Base-by-base conservation (phyloP, 2,329 filamentous ascomycete species). In the Spiromastix sp. region DNA sequence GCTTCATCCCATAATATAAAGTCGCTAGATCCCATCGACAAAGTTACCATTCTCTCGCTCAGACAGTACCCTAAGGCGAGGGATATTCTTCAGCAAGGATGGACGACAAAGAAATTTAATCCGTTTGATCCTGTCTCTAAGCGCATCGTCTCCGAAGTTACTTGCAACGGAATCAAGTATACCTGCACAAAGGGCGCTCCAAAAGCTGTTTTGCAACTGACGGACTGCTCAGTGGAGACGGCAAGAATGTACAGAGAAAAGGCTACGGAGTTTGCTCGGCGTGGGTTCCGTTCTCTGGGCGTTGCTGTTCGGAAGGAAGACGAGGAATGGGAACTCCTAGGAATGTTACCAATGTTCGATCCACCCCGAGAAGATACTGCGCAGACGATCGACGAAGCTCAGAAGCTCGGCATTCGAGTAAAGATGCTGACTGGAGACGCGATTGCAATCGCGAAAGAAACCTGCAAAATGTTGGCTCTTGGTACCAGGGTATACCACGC, bases 371-470 rank as follows among this genome's bases (percentile, higher is more conserved):
- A 93, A 68, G 85, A 93, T 56, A 93, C 86, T 49, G 84, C 79
- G 52, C 83, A 84, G 60, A 93, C 86, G 42, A 83, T 93, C 66
- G 81, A 83, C 60, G 85, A 93, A 64, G 85, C 85, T 54, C 89
- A 91, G 72, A 73, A 70, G 45, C 77, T 93, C 40, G 85, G 85
- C 70, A 71, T 93, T 42, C 86, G 81, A 48, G 86, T 93, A 66
- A 93, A 93, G 74, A 93, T 93, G 85, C 74, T 93, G 67, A 93
- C 86, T 65, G 85, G 85, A 73, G 85, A 93, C 57, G 85, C 86
- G 48, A 85, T 93, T 57, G 86, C 85, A 62, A 93, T 93, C 59
- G 85, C 85, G 50, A 80, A 83, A 67, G 85, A 93, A 65, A 93
- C 85, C 48, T 91, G 85, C 36, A 83, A 85, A 54, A 84, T 91